phyloP scores from a whole-genome alignment of 2,329 filamentous ascomycete species.

The Ceratocystis harringtonii region DNA sequence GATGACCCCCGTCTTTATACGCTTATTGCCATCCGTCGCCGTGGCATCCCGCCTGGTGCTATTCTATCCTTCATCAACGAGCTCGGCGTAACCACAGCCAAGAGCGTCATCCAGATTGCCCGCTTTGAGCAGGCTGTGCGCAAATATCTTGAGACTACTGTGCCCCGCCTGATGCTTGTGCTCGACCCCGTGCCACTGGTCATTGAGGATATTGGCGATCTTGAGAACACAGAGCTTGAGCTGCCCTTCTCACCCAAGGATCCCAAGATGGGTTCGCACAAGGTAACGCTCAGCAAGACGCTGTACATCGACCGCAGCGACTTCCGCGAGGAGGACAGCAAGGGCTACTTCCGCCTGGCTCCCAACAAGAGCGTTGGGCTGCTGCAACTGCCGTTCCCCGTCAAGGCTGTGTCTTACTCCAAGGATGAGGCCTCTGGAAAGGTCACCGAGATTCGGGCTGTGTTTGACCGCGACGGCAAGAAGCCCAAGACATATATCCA shows the following conservation, averaged over 20 bases:
- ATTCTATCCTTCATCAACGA: slow-evolving; percentile 84
- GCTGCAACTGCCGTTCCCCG: slow-evolving; percentile 54
- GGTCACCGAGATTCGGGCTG: slow-evolving; percentile 48
- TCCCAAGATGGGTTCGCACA: slow-evolving; percentile 47
- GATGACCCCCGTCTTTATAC: slow-evolving; percentile 86
- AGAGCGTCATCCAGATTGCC: slow-evolving; percentile 61
- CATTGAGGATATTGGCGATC: slow-evolving; percentile 62
- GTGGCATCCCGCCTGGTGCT: slow-evolving; percentile 76
- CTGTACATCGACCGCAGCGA: slow-evolving; percentile 76
- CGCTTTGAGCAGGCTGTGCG: slow-evolving; percentile 79
- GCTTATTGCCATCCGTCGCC: slow-evolving; percentile 64
- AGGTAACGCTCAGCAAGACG: slow-evolving; percentile 52
- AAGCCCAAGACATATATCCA: slow-evolving; percentile 75
- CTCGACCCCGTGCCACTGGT: slow-evolving; percentile 71
- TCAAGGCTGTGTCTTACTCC: slow-evolving; percentile 54
- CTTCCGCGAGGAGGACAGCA: slow-evolving; percentile 59
- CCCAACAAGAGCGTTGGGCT: slow-evolving; percentile 65
- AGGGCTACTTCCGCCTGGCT: slow-evolving; percentile 67
- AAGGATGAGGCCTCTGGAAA: slow-evolving; percentile 50
- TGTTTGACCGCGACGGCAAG: slow-evolving; percentile 54
- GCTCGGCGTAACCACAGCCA: slow-evolving; percentile 73
- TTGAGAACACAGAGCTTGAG: slow-evolving; percentile 46
- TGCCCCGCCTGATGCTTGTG: slow-evolving; percentile 78
- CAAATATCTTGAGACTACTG: slow-evolving; percentile 72
- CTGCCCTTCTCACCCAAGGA: slow-evolving; percentile 76